A percentile compares a stretch with the other conserved stretches of the same genome.
phyloP scores from a whole-genome alignment of 2,329 filamentous ascomycete genomes.

The Penicillium sp. region DNA sequence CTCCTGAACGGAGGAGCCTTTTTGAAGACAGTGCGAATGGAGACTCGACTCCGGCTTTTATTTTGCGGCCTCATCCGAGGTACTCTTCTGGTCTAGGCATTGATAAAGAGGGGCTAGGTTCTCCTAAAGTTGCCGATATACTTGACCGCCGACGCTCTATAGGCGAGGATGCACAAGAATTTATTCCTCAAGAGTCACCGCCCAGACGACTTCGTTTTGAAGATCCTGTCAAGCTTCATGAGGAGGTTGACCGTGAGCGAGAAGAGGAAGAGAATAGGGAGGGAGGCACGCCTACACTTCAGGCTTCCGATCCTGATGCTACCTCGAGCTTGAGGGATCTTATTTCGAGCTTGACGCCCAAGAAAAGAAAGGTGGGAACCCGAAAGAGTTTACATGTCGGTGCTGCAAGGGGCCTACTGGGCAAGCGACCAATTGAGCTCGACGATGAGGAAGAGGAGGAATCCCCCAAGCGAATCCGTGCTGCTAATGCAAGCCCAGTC shows the following conservation, averaged over 20 bases:
- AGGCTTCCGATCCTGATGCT: conserved; percentile 57
- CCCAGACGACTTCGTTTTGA: conserved; percentile 57
- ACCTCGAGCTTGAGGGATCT: conserved; percentile 69
- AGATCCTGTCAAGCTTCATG: conserved; percentile 60
- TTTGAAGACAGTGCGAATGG: conserved; percentile 55
- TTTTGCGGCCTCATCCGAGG: conserved; percentile 59
- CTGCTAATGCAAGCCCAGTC: conserved; percentile 69
- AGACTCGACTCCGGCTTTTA: conserved; percentile 57
- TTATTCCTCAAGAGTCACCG: conserved; percentile 52
- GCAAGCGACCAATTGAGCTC: conserved; percentile 69
- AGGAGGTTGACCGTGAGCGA: conserved; percentile 60
- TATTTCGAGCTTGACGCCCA: conserved; percentile 73
- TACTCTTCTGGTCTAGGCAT: conserved; percentile 65
- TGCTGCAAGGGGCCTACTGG: conserved; percentile 67
- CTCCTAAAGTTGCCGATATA: conserved; percentile 67
- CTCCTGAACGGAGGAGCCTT: conserved; percentile 37
- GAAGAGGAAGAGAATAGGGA: conserved; percentile 60
- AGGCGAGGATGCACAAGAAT: conserved; percentile 61
- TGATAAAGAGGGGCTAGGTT: conserved; percentile 68
- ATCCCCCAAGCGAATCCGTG: conserved; percentile 63
- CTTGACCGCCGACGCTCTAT: conserved; percentile 70
- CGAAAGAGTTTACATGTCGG: conserved; percentile 75
- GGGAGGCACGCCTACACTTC: conserved; percentile 40
- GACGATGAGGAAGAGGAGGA: conserved; percentile 58
- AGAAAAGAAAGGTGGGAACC: conserved; percentile 62